Percentiles rank a stretch among this genome's conserved stretches.
phyloP scores from a whole-genome alignment of 2,329 filamentous ascomycete species.

The Huntiella decipiens region DNA sequence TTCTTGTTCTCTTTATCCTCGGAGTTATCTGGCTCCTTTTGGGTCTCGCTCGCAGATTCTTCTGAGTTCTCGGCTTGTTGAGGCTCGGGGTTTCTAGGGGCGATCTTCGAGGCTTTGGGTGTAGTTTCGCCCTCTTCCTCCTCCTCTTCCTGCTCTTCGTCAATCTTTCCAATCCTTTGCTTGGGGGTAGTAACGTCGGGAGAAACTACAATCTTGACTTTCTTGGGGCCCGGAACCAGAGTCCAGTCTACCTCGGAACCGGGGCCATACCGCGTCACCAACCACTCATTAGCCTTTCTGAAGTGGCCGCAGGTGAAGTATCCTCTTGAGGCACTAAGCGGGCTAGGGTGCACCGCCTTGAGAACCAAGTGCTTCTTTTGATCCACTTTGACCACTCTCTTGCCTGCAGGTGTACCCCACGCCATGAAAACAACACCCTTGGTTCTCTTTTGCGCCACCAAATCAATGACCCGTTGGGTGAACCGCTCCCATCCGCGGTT shows the following conservation, averaged over 20 bases:
- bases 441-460: constrained; percentile 57
- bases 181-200: constrained; percentile 3
- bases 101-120: constrained; percentile 8
- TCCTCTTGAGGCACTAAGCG: constrained; percentile 64
- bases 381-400: constrained; percentile 58
- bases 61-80: constrained; percentile 12
- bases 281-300: constrained; percentile 67
- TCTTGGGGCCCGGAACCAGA: constrained; percentile 17
- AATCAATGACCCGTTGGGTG: constrained; percentile 79
- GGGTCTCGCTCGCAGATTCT: not conserved
- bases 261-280: constrained; percentile 58
- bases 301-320: constrained; percentile 78
- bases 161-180: not conserved
- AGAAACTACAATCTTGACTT: constrained; percentile 15
- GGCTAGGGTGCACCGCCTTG: constrained; percentile 77
- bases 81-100: constrained; percentile 11
- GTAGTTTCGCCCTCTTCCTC: constrained; percentile 10
- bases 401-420: constrained; percentile 74
- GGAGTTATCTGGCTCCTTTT: not conserved
- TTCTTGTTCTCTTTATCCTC: not conserved
- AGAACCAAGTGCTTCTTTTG: constrained; percentile 60
- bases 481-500: constrained; percentile 84
- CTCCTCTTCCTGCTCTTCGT: constrained; percentile 9
- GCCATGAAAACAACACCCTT: constrained; percentile 85
- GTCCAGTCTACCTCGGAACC: constrained; percentile 76